Evolutionary conservation across 2,329 filamentous ascomycete genomes (phyloP).

Genomic region (Pseudonectria foliicola): DNA sequence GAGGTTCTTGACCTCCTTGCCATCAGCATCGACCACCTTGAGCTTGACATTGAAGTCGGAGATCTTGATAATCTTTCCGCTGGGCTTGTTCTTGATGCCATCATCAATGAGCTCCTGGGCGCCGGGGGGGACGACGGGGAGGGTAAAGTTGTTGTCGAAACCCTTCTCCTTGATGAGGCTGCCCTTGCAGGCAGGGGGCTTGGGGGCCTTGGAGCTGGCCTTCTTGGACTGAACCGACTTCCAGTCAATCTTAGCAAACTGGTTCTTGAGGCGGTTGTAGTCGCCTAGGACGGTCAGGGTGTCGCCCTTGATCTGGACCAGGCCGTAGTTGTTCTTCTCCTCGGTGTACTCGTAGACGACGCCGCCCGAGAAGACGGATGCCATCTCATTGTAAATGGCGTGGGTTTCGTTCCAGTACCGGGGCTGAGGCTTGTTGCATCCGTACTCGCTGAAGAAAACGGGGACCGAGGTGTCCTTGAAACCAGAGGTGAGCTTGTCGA

Average conservation of each 20-base stretch:
- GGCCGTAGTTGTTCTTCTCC: slow-evolving; percentile 59
- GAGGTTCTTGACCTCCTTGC: slow-evolving; percentile 36
- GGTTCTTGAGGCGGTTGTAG: slow-evolving; percentile 65
- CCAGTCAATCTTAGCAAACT: slow-evolving; percentile 71
- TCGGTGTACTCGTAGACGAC: slow-evolving; percentile 77
- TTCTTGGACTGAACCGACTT: slow-evolving; percentile 57
- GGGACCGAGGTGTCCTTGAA: slow-evolving; percentile 63
- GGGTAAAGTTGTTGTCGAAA: slow-evolving; percentile 74
- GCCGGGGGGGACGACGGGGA: slow-evolving; percentile 62
- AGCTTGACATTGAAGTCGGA: slow-evolving; percentile 51
- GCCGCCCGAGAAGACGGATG: slow-evolving; percentile 60
- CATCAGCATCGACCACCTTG: slow-evolving; percentile 33
- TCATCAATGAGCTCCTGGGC: slow-evolving; percentile 67
- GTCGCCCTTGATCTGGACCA: slow-evolving; percentile 55
- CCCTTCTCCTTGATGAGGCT: slow-evolving; percentile 59
- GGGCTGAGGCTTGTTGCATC: slow-evolving; percentile 66
- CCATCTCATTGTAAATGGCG: slow-evolving; percentile 70
- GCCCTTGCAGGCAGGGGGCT: slow-evolving; percentile 55
- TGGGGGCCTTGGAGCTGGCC: slow-evolving; percentile 41
- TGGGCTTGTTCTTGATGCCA: slow-evolving; percentile 59
- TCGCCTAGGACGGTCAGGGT: slow-evolving; percentile 54
- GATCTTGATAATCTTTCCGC: slow-evolving; percentile 63
- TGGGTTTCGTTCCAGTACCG: slow-evolving; percentile 71
- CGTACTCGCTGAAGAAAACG: slow-evolving; percentile 76
- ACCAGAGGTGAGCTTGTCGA: slow-evolving; percentile 54